Conservation (phyloP, 2,329 filamentous ascomycete species). For the Fonsecaea nubica region DNA sequence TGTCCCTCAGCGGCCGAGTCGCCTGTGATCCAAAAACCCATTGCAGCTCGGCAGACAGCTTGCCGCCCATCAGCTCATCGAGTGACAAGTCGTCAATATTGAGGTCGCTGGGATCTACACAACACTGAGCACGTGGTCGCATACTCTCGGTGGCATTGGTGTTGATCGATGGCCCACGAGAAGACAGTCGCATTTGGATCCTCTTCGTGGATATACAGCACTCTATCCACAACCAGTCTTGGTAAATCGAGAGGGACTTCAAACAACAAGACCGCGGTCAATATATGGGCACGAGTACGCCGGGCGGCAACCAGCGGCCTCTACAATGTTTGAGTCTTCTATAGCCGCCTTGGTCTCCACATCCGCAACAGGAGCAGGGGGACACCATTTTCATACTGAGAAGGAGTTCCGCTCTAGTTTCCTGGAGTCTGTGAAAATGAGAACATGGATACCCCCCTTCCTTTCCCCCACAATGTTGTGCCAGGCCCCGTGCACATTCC, state of each 20-base stretch:
- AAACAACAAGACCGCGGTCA: not conserved
- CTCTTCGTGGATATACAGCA: not conserved
- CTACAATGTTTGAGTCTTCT: not conserved
- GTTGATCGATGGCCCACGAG: not conserved
- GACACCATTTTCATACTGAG: not conserved
- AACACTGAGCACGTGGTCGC: not conserved
- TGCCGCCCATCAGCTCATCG: not conserved
- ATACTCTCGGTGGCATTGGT: not conserved
- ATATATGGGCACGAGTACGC: not conserved
- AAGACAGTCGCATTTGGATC: not conserved
- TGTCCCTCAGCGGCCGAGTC: not conserved
- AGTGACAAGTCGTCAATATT: too few relatives aligned
- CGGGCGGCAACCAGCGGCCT: not conserved
- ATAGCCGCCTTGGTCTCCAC: not conserved
- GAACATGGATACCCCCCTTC: constrained; percentile 5
- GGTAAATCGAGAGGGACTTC: not conserved
- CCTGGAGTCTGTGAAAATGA: not conserved
- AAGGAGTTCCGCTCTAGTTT: not conserved
- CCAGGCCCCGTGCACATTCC: constrained; percentile 29
- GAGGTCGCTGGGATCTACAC: not conserved
- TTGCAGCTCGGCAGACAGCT: not conserved
- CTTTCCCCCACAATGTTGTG: constrained; percentile 25
- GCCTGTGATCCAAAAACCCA: not conserved
- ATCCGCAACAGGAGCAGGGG: not conserved
- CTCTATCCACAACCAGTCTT: not conserved